Conservation (phyloP, 345 rosid species). For the Isatis tinctoria region DNA sequence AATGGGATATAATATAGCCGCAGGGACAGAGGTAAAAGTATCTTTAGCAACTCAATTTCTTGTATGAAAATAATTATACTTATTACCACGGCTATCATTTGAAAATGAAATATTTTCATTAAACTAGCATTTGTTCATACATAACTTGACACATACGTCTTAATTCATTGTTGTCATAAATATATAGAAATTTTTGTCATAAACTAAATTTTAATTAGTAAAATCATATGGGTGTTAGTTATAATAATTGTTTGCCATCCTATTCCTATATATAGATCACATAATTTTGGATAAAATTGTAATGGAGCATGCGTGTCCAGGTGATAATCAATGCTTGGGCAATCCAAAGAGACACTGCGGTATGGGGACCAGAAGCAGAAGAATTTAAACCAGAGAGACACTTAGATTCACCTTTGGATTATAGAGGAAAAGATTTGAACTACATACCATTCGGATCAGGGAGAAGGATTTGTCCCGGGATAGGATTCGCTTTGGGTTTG, state of each 20-base stretch:
- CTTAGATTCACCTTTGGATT: not conserved
- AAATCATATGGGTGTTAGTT: not conserved
- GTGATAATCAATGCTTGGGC: slow-evolving; percentile 38
- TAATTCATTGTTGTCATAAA: not conserved
- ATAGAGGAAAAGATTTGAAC: slow-evolving; percentile 9
- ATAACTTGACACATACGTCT: not conserved
- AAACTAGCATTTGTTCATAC: not conserved
- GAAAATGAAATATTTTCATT: not conserved
- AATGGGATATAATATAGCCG: slow-evolving; percentile 25
- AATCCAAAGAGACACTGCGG: slow-evolving; percentile 29
- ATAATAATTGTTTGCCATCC: not conserved
- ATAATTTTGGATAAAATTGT: not conserved
- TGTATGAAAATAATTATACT: not conserved
- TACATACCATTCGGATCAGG: slow-evolving; percentile 26
- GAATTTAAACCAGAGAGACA: slow-evolving; percentile 43
- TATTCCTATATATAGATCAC: not conserved
- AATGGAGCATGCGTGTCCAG: not conserved
- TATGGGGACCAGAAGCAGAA: slow-evolving; percentile 47
- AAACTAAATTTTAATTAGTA: not conserved
- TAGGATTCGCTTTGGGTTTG: slow-evolving; percentile 8
- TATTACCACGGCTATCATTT: not conserved
- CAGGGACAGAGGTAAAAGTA: slow-evolving; percentile 23
- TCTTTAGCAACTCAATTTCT: not conserved
- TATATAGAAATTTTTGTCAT: not conserved
- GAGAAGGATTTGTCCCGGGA: slow-evolving; percentile 18